Conservation (phyloP, 1,139 yeast species). For the Candida buenavistaensis region DNA sequence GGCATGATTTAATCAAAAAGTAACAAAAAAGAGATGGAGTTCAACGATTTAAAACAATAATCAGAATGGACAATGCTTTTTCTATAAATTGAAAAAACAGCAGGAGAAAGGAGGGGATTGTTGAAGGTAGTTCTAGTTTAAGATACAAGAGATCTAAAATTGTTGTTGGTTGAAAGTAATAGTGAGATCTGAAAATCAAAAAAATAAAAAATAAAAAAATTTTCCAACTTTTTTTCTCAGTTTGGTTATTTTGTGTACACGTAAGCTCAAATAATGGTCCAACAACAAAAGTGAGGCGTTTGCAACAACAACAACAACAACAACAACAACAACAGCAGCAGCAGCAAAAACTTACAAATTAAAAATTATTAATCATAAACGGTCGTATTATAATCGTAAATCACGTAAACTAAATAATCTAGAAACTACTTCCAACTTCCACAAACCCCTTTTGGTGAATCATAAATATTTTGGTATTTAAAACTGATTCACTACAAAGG, state of each 20-base stretch:
- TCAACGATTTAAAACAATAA: neutral
- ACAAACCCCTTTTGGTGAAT: conserved; percentile 38
- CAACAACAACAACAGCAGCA: too few relatives aligned
- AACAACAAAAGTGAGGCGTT: too few relatives aligned
- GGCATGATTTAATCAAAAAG: conserved; percentile 30
- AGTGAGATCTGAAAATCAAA: neutral
- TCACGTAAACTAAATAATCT: too few relatives aligned
- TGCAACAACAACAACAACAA: too few relatives aligned
- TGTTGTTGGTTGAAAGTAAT: too few relatives aligned
- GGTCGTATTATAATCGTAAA: too few relatives aligned
- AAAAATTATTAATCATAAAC: too few relatives aligned
- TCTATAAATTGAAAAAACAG: conserved; percentile 11
- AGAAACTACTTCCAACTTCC: conserved; percentile 18
- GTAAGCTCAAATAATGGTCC: too few relatives aligned
- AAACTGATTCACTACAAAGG: conserved; percentile 4
- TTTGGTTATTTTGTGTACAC: too few relatives aligned
- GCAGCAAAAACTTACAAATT: too few relatives aligned
- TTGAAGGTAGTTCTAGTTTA: neutral
- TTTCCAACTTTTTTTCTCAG: neutral
- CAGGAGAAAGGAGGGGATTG: conserved; percentile 9
- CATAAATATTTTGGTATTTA: conserved; percentile 20
- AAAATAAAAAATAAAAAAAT: neutral
- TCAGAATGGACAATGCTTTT: conserved; percentile 18
- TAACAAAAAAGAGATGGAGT: neutral
- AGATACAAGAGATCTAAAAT: too few relatives aligned